Percentiles rank a stretch among this genome's conserved stretches.
These are phyloP conservation scores for Rhypophila decipiens DNA, from an alignment of 495 filamentous ascomycete genomes.

Conservation along the genomic window DNA sequence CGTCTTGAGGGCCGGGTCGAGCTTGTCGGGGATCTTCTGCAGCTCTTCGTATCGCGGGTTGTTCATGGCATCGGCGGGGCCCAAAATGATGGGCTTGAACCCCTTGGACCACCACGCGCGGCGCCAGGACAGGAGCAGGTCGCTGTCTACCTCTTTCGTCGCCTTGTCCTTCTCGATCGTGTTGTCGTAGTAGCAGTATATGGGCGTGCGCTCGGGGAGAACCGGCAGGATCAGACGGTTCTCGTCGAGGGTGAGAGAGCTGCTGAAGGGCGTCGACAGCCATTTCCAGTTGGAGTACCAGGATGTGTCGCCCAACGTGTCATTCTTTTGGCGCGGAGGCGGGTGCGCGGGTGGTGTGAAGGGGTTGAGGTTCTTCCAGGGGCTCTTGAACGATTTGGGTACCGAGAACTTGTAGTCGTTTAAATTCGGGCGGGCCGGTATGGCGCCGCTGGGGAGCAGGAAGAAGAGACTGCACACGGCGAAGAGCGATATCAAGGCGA, in stretches of 20 bases:
- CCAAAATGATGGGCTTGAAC: conserved; percentile 78
- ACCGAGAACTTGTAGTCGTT: conserved; percentile 37
- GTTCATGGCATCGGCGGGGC: conserved; percentile 74
- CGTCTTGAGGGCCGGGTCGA: conserved; percentile 50
- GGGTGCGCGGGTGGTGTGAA: conserved; percentile 69
- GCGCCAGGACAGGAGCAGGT: conserved; percentile 79
- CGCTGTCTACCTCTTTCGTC: conserved; percentile 62
- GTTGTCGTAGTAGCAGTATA: conserved; percentile 89
- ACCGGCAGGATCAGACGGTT: conserved; percentile 82
- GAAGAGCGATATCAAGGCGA: conserved; percentile 35
- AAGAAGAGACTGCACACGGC: conserved; percentile 43
- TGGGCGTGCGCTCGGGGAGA: conserved; percentile 59
- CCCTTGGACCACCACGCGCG: conserved; percentile 92
- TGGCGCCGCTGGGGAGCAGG: conserved; percentile 37
- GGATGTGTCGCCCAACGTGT: conserved; percentile 65
- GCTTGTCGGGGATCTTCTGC: conserved; percentile 48
- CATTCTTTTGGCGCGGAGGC: conserved; percentile 67
- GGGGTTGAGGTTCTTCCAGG: conserved; percentile 40
- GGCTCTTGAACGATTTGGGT: conserved; percentile 38
- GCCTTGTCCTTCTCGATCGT: conserved; percentile 54
- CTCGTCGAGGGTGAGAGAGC: conserved; percentile 76
- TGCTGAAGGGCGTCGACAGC: conserved; percentile 79
- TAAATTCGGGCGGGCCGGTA: conserved; percentile 31
- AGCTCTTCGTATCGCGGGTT: conserved; percentile 71
- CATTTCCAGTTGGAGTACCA: conserved; percentile 90